Percentiles rank a stretch among this genome's conserved stretches.
Conservation (phyloP, 2,329 filamentous ascomycete species). For the Microcyclosporella mali region DNA sequence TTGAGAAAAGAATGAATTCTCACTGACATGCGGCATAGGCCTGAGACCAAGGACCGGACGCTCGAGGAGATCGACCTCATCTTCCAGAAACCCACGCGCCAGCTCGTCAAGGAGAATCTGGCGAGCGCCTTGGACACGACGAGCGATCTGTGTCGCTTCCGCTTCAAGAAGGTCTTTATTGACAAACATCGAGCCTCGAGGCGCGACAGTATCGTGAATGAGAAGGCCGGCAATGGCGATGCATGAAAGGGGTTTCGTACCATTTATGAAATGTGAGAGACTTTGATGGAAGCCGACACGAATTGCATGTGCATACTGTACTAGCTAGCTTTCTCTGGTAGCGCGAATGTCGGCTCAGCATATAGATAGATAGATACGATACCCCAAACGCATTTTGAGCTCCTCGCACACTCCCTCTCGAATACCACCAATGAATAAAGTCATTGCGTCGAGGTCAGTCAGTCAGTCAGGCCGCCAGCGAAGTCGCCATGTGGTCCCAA, state of each 20-base stretch:
- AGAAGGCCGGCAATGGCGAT: slow-evolving; percentile 7
- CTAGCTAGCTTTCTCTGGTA: no score
- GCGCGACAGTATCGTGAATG: slow-evolving; percentile 13
- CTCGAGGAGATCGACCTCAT: slow-evolving; percentile 67
- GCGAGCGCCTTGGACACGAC: slow-evolving; percentile 42
- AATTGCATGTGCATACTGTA: no score
- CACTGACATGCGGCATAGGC: neutral
- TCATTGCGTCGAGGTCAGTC: no score
- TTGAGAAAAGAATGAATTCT: slow-evolving; percentile 31
- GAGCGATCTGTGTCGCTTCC: slow-evolving; percentile 39
- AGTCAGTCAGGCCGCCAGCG: no score
- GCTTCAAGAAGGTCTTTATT: slow-evolving; percentile 46
- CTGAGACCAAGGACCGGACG: slow-evolving; percentile 56
- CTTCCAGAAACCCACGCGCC: slow-evolving; percentile 57
- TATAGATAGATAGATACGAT: no score
- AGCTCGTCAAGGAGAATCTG: slow-evolving; percentile 57
- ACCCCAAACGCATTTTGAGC: no score
- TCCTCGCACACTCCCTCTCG: no score
- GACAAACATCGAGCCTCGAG: slow-evolving; percentile 15
- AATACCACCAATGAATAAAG: no score
- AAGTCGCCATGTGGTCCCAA: no score
- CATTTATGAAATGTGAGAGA: no score
- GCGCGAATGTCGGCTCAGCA: no score
- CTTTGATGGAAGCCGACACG: no score
- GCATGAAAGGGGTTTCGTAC: slow-evolving; percentile 5